Evolutionary conservation across 1,284 basidiomycete genomes (phyloP).

Genomic region (Hemileia vastatrix): DNA sequence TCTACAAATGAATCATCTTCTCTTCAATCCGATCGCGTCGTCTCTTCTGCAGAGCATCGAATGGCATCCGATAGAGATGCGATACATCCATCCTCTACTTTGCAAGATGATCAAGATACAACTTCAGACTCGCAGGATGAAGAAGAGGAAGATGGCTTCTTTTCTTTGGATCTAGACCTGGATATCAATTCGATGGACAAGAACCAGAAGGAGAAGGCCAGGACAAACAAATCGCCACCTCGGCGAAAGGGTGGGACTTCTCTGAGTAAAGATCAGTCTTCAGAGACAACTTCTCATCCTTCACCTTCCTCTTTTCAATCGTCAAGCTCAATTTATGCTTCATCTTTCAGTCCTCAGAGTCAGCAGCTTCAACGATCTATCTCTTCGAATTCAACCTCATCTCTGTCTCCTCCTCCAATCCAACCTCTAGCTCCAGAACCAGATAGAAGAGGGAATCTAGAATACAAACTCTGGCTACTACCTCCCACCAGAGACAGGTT

Average conservation of each 20-base stretch:
- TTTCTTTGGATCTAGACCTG: slow-evolving; percentile 33
- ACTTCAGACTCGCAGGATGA: slow-evolving; percentile 4
- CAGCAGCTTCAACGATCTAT: no score
- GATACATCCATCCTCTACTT: background rate
- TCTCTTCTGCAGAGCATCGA: background rate
- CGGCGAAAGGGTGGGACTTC: background rate
- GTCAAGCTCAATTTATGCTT: slow-evolving; percentile 20
- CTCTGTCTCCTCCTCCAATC: slow-evolving; percentile 1
- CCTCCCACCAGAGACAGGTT: slow-evolving; percentile 38
- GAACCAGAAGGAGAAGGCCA: background rate
- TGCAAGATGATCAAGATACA: background rate
- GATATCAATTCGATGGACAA: slow-evolving; percentile 25
- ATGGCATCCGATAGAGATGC: background rate
- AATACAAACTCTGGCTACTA: slow-evolving; percentile 42
- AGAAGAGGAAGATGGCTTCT: slow-evolving; percentile 32
- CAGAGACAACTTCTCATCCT: slow-evolving; percentile 5
- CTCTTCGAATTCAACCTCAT: no score
- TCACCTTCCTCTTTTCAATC: background rate
- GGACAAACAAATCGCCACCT: background rate
- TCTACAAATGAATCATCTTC: background rate
- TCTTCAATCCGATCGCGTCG: background rate
- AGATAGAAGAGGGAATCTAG: slow-evolving; percentile 38
- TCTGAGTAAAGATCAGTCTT: background rate
- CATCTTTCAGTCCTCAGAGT: no score
- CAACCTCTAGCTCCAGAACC: slow-evolving; percentile 32